Conservation (phyloP, 805 yeast species). For the Kluyveromyces lactis region DNA sequence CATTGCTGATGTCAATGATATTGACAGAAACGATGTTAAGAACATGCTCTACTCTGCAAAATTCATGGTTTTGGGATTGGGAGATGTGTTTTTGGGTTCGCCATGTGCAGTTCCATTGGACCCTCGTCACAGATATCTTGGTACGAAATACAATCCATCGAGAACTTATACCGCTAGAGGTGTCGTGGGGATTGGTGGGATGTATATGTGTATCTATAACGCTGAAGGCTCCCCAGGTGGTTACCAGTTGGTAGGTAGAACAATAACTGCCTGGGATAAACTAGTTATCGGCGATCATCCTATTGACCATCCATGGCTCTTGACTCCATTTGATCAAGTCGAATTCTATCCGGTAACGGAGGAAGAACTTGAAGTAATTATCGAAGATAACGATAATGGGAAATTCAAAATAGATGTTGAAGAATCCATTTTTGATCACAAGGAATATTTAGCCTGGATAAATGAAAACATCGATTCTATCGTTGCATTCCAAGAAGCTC, state of each 20-base stretch:
- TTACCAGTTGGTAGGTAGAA: slow-evolving; percentile 91
- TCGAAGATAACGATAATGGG: slow-evolving; percentile 75
- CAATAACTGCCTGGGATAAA: slow-evolving; percentile 97
- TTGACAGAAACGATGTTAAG: slow-evolving; percentile 65
- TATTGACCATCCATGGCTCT: slow-evolving; percentile 73
- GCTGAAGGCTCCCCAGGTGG: slow-evolving; percentile 97
- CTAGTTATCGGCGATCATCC: slow-evolving; percentile 64
- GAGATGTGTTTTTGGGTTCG: slow-evolving; percentile 96
- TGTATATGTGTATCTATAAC: slow-evolving; percentile 97
- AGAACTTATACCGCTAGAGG: slow-evolving; percentile 96
- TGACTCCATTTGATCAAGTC: slow-evolving; percentile 87
- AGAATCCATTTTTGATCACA: slow-evolving; percentile 76
- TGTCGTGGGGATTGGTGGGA: slow-evolving; percentile 96
- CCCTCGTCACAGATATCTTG: slow-evolving; percentile 88
- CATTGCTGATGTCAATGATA: slow-evolving; percentile 79
- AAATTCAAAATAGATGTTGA: slow-evolving; percentile 64
- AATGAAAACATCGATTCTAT: slow-evolving; percentile 66
- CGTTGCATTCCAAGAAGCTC: slow-evolving; percentile 53
- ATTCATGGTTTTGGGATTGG: slow-evolving; percentile 88
- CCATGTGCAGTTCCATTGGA: slow-evolving; percentile 98
- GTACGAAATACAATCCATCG: slow-evolving; percentile 93
- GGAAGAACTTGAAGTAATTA: slow-evolving; percentile 61
- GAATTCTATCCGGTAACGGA: slow-evolving; percentile 91
- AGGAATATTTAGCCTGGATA: slow-evolving; percentile 70
- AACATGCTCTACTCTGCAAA: slow-evolving; percentile 85